Percentiles rank a stretch among this genome's conserved stretches.
These are phyloP conservation scores for Phlyctochytrium bullatum DNA, from an alignment of 192 early-diverging fungal genomes.

Conservation along the genomic window DNA sequence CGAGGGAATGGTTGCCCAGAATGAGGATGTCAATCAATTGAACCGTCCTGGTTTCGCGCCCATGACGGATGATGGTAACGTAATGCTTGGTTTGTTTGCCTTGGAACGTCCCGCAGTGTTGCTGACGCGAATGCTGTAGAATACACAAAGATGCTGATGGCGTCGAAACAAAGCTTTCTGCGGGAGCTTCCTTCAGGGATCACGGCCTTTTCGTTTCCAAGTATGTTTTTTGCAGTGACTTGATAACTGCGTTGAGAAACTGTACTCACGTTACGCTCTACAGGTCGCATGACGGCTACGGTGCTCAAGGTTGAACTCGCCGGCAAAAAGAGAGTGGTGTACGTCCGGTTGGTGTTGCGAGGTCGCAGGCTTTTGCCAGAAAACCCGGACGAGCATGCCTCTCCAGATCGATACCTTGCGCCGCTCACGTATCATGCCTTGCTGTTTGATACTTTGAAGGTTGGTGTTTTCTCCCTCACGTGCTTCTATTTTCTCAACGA, in stretches of 20 bases:
- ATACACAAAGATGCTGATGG: no score
- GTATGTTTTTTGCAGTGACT: neutral
- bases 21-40: no score
- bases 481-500: neutral
- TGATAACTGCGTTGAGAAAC: neutral
- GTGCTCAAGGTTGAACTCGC: neutral
- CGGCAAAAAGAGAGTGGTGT: neutral
- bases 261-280: neutral
- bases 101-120: no score
- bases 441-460: neutral
- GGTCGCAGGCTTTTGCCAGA: neutral
- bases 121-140: no score
- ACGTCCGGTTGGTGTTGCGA: neutral
- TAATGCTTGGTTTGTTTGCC: no score
- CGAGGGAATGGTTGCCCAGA: no score
- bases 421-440: neutral
- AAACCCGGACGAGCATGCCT: neutral
- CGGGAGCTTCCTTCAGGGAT: neutral
- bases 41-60: no score
- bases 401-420: neutral
- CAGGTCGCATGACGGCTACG: neutral
- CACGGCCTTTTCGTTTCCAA: neutral
- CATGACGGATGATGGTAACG: no score
- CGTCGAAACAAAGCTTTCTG: no score
- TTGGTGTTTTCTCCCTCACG: neutral